Base-by-base conservation (phyloP, 768 basidiomycete genomes). In the Lepiota brunneoincarnata region DNA sequence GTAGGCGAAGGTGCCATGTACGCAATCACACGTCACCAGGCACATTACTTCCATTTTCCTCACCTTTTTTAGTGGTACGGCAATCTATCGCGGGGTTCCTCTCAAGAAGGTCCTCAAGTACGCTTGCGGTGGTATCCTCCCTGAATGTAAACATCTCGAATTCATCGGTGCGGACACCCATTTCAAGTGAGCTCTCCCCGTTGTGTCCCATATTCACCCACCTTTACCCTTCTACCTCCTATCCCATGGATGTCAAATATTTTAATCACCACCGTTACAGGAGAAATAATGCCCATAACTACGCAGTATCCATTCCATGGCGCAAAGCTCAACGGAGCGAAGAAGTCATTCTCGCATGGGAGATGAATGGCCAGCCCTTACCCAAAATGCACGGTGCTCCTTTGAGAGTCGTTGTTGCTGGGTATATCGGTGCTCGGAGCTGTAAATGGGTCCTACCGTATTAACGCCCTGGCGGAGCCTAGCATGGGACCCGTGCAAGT, bases 111-210 rank as follows among this genome's bases (percentile, higher is more conserved):
- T 81, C 2, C 69, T 81, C 41, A 81, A 81, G 61, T 60, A 69
- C 31, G 80, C 79, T 0, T 81, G 78, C 56, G 79, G 79, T 2
- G 81, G 79, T 15, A 65, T 80, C 37, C 62, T 67, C 17, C 74
- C 76, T 11, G 75, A 78, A 36, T 76, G 74, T 47, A 57, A 75
- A 59, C 79, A 81, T 60, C 67, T 81, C 58, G 80, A 82, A 61
- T 78, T 81, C 62, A 74, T 81, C 55, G 80, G 80, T 20, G 80
- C 79, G 5, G 80, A 82, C 56, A 81, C 80, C 1, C 81, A 81
- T 62, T 80, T 80, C 70, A 78, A 79, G 79, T 76, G 36, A 36
- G 69, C 36, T 31, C 5, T 24, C 26, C 12, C 44, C 39, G 20
- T 53, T 24, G 15, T 44, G n/a, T n/a, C 31, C 31, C 38, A 21